phyloP scores from a whole-genome alignment of 2,329 filamentous ascomycete genomes.

The Leptographium lundbergii region DNA sequence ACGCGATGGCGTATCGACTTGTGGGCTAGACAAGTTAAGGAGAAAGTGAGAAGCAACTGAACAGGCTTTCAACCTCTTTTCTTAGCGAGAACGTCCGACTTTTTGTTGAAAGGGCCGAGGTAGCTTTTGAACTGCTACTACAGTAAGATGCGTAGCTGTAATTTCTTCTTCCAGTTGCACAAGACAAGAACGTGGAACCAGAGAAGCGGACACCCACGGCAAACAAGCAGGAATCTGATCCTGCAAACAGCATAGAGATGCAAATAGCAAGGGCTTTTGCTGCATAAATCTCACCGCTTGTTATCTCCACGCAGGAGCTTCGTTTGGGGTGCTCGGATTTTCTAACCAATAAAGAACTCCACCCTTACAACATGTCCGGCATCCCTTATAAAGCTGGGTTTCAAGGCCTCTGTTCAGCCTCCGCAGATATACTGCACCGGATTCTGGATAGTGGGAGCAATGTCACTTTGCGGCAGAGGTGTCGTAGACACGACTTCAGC shows the following conservation, averaged over 20 bases:
- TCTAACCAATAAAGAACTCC: no score
- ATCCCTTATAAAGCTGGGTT: no score
- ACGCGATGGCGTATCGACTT: background rate
- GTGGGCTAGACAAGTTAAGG: background rate
- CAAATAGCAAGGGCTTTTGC: background rate
- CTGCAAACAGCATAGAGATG: background rate
- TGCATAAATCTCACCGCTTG: background rate
- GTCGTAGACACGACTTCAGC: no score
- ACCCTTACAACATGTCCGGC: no score
- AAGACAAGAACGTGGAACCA: background rate
- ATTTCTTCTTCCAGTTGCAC: background rate
- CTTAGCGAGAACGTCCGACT: background rate
- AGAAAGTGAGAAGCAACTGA: background rate
- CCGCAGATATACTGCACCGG: background rate
- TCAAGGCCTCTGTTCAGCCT: no score
- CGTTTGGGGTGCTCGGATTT: no score
- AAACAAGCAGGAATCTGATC: background rate
- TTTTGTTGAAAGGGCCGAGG: background rate
- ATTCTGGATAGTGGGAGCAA: background rate
- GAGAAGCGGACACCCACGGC: background rate
- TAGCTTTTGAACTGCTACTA: background rate
- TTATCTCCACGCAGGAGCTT: no score
- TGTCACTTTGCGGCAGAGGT: background rate
- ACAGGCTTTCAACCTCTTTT: background rate
- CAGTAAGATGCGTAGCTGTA: background rate